Percentiles rank a stretch among this genome's conserved stretches.
phyloP scores from a whole-genome alignment of 371 early-diverging fungal species.

The Apophysomyces elegans region DNA sequence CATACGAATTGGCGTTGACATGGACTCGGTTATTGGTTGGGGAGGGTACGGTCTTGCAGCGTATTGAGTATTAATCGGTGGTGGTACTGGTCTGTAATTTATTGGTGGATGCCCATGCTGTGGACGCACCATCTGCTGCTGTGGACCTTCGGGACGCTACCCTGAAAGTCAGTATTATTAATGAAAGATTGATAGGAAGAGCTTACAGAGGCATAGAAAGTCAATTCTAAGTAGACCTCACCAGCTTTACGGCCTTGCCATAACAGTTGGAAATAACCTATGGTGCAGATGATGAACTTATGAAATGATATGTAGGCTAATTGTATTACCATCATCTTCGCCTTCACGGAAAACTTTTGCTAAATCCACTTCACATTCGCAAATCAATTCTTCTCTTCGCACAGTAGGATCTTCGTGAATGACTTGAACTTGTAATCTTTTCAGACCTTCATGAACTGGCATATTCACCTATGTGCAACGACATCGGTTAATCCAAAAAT shows the following conservation, averaged over 20 bases:
- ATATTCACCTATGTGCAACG: slow-evolving; percentile 39
- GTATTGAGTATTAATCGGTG: slow-evolving; percentile 2
- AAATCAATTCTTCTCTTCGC: not conserved
- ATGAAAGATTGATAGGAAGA: not conserved
- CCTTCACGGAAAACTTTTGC: not conserved
- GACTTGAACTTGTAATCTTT: slow-evolving; percentile 38
- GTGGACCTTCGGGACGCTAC: not conserved
- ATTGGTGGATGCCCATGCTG: not conserved
- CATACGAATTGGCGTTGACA: not conserved
- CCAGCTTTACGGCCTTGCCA: slow-evolving; percentile 1
- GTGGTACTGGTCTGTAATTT: slow-evolving; percentile 3
- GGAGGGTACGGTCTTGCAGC: not conserved
- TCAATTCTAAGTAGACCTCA: not conserved
- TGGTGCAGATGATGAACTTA: not conserved
- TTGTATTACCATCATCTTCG: slow-evolving; percentile 7
- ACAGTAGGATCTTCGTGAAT: slow-evolving; percentile 27
- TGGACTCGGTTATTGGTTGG: not conserved
- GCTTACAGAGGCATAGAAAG: slow-evolving; percentile 1
- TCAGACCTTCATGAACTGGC: slow-evolving; percentile 46
- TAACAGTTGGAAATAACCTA: not conserved
- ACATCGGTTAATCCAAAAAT: not conserved
- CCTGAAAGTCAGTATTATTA: not conserved
- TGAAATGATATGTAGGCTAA: no score
- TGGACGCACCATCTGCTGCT: not conserved
- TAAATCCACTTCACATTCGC: slow-evolving; percentile 1